phyloP scores from a whole-genome alignment of 441 rosid genomes.

The Syzygium malaccense region DNA sequence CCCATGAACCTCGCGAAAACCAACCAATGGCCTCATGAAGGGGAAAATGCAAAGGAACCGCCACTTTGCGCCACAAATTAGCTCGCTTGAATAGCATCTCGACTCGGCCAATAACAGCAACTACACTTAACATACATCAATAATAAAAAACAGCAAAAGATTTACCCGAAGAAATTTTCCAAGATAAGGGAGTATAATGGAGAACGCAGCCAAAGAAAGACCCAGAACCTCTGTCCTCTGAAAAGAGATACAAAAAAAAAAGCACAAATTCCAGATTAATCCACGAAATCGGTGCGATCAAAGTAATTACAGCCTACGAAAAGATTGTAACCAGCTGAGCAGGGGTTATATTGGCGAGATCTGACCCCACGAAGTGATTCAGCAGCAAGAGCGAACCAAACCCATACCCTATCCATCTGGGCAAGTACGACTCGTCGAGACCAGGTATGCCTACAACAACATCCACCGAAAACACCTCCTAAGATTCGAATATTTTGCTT shows the following conservation, averaged over 20 bases:
- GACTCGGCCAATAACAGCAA: neutral
- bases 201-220: slow-evolving; percentile 68
- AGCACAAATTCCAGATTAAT: neutral
- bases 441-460: slow-evolving; percentile 63
- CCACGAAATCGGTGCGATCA: neutral
- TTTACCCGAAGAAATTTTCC: slow-evolving; percentile 82
- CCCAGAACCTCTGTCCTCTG: slow-evolving; percentile 87
- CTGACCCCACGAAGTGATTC: slow-evolving; percentile 62
- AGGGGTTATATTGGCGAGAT: slow-evolving; percentile 23
- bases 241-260: neutral
- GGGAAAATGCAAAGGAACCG: neutral
- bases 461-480: neutral
- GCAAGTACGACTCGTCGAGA: slow-evolving; percentile 79
- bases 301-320: neutral
- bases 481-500: neutral
- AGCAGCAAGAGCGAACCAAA: slow-evolving; percentile 75
- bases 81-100: neutral
- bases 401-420: slow-evolving; percentile 89
- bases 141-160: neutral
- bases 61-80: neutral
- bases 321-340: slow-evolving; percentile 50
- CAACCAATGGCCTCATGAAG: neutral
- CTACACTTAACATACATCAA: neutral
- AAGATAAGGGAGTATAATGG: slow-evolving; percentile 64
- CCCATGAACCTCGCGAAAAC: neutral